A percentile compares a stretch with the other conserved stretches of the same genome.
These are phyloP conservation scores for Penicillium parvum DNA, from an alignment of 495 filamentous ascomycete species.

Conservation along the genomic window DNA sequence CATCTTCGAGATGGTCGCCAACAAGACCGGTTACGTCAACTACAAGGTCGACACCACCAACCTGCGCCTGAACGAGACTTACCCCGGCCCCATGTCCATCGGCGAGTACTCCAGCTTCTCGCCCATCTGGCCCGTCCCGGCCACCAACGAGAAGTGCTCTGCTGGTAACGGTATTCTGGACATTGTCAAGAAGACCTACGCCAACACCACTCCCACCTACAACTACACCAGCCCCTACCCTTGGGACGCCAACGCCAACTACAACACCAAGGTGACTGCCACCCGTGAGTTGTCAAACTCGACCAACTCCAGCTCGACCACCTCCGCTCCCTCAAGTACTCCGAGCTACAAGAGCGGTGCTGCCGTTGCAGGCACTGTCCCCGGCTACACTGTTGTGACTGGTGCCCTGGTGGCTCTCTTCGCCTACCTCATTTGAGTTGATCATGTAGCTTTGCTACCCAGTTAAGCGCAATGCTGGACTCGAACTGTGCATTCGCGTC, in stretches of 20 bases:
- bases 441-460: not conserved
- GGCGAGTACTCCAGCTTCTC: slow-evolving; percentile 28
- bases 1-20: slow-evolving; percentile 57
- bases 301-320: slow-evolving; percentile 3
- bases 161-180: slow-evolving; percentile 41
- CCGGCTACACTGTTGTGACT: slow-evolving; percentile 3
- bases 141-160: slow-evolving; percentile 38
- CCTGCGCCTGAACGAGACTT: slow-evolving; percentile 42
- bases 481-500: not conserved
- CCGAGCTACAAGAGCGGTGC: not conserved
- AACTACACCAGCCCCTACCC: slow-evolving; percentile 41
- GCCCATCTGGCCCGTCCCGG: slow-evolving; percentile 39
- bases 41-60: slow-evolving; percentile 41
- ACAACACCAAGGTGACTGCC: slow-evolving; percentile 28
- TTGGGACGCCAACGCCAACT: slow-evolving; percentile 13
- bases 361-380: slow-evolving; percentile 1
- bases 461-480: not conserved
- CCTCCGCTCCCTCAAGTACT: not conserved
- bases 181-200: slow-evolving; percentile 37
- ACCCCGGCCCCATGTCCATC: slow-evolving; percentile 40
- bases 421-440: slow-evolving; percentile 8
- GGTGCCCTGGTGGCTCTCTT: slow-evolving; percentile 14
- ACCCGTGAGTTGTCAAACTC: slow-evolving; percentile 19
- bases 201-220: slow-evolving; percentile 22
- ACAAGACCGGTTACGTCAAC: slow-evolving; percentile 55